These are phyloP conservation scores for Lantana camara DNA, from an alignment of 257 asterid genomes.

Conservation along the genomic window DNA sequence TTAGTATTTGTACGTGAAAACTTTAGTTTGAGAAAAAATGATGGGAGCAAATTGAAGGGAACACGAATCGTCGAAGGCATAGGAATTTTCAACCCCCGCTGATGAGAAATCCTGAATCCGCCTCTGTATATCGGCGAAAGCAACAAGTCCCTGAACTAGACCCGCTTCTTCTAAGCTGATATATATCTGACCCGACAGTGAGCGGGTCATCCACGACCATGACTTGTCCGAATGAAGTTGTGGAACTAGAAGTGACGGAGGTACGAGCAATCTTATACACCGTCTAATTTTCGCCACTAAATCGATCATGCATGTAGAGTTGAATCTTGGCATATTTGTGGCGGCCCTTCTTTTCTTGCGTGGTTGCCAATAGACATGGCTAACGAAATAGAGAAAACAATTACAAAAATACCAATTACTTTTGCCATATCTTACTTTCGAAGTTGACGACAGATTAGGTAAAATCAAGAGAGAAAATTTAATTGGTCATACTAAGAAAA, in stretches of 20 bases:
- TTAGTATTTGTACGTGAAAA: too few relatives aligned
- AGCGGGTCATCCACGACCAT: constrained; percentile 36
- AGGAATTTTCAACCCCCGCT: too few relatives aligned
- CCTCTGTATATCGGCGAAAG: constrained; percentile 32
- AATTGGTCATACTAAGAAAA: too few relatives aligned
- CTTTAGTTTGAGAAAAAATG: too few relatives aligned
- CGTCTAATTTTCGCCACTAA: constrained; percentile 25
- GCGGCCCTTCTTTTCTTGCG: constrained; percentile 3
- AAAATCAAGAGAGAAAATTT: too few relatives aligned
- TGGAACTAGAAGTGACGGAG: constrained; percentile 34
- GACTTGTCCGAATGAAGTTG: constrained; percentile 36
- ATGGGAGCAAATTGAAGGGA: too few relatives aligned
- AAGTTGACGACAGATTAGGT: too few relatives aligned
- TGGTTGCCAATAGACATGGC: background rate
- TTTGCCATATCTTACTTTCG: too few relatives aligned
- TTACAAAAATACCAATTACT: background rate
- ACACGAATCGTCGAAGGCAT: too few relatives aligned
- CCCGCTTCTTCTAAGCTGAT: constrained; percentile 33
- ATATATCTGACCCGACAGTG: constrained; percentile 39
- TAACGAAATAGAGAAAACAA: too few relatives aligned
- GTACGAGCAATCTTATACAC: constrained; percentile 42
- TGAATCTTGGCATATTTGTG: constrained; percentile 26
- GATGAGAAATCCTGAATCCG: too few relatives aligned
- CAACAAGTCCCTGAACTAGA: constrained; percentile 35
- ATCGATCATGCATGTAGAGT: constrained; percentile 38